phyloP scores from a whole-genome alignment of 768 basidiomycete genomes.

The Lentinula raphanica region DNA sequence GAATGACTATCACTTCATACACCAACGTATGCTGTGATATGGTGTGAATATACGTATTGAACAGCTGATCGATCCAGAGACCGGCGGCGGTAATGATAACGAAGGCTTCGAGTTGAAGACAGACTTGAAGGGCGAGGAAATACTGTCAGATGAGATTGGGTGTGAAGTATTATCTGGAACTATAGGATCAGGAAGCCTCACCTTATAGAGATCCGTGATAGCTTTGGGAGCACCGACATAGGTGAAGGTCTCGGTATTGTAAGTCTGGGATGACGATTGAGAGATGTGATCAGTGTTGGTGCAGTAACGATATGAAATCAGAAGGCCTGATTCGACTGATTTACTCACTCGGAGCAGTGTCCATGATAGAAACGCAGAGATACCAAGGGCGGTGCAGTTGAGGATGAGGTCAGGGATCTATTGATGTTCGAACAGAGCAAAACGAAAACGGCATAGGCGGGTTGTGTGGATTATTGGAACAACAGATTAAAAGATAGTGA shows the following conservation, averaged over 20 bases:
- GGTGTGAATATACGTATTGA: constrained; percentile 37
- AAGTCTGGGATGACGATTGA: constrained; percentile 22
- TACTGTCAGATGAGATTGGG: no score
- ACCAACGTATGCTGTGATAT: constrained; percentile 36
- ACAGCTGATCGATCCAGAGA: constrained; percentile 53
- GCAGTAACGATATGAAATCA: constrained; percentile 39
- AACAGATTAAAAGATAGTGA: constrained; percentile 39
- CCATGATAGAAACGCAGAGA: no score
- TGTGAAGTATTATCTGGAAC: no score
- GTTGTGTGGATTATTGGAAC: no score
- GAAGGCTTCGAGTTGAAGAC: constrained; percentile 51
- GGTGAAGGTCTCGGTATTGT: constrained; percentile 43
- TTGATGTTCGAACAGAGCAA: no score
- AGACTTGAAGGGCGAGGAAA: constrained; percentile 50
- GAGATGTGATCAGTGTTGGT: constrained; percentile 11
- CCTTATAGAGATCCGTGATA: constrained; percentile 47
- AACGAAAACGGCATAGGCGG: no score
- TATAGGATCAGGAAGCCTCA: constrained; percentile 15
- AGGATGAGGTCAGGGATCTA: no score
- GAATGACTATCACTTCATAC: constrained; percentile 42
- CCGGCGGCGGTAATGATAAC: constrained; percentile 43
- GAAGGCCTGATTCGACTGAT: no score
- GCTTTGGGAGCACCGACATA: constrained; percentile 48
- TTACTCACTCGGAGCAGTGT: no score
- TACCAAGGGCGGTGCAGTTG: no score